phyloP scores from a whole-genome alignment of 2,329 filamentous ascomycete genomes.

The Beauveria sp. region DNA sequence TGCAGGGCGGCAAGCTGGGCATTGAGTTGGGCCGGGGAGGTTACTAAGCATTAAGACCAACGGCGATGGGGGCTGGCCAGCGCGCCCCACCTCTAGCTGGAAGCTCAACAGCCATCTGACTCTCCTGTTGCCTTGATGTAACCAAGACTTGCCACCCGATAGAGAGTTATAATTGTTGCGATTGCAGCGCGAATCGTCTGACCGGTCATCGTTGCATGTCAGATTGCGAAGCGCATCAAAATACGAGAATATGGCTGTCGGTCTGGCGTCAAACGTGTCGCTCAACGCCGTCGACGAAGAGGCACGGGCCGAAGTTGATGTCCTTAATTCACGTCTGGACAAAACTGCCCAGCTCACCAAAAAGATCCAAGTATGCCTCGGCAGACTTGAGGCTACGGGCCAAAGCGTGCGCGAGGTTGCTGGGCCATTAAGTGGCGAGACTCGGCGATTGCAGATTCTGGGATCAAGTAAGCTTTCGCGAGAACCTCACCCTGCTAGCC shows the following conservation, averaged over 20 bases:
- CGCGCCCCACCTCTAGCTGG: background rate
- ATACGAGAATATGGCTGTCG: conserved; percentile 41
- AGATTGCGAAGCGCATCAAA: background rate
- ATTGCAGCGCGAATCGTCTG: background rate
- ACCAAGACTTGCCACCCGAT: background rate
- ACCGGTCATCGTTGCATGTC: background rate
- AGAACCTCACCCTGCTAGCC: background rate
- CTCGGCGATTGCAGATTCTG: conserved; percentile 78
- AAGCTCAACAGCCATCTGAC: background rate
- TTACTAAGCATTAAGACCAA: conserved; percentile 6
- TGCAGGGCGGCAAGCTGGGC: background rate
- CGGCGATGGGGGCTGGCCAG: background rate
- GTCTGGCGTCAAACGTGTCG: conserved; percentile 32
- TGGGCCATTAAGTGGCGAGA: conserved; percentile 87
- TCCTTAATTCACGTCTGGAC: conserved; percentile 67
- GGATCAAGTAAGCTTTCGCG: conserved; percentile 57
- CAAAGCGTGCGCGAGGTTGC: conserved; percentile 88
- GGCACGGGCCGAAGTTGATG: conserved; percentile 61
- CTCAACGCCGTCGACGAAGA: conserved; percentile 54
- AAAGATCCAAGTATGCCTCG: conserved; percentile 86
- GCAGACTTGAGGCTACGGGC: conserved; percentile 76
- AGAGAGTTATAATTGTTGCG: background rate
- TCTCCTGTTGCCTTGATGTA: background rate
- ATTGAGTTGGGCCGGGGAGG: background rate
- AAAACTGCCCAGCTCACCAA: conserved; percentile 91